Percentiles rank a stretch among this genome's conserved stretches.
Evolutionary conservation across 1,284 basidiomycete genomes (phyloP).

Genomic region (Boletellus dicymbophilus): DNA sequence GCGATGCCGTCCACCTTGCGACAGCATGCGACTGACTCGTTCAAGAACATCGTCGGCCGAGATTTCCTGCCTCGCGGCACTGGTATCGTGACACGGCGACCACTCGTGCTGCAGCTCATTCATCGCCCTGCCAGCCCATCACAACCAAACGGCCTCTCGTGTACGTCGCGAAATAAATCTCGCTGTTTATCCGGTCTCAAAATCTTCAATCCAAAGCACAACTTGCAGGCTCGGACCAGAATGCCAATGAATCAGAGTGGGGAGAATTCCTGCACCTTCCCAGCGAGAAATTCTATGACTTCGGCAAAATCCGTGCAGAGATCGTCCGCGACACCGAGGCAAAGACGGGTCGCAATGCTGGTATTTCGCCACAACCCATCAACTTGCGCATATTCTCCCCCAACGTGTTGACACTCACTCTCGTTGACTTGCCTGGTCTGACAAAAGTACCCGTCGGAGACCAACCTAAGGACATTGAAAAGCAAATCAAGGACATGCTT

Average conservation of each 20-base stretch:
- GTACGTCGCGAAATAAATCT: slow-evolving; percentile 28
- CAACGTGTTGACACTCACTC: slow-evolving; percentile 93
- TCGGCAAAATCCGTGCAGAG: slow-evolving; percentile 95
- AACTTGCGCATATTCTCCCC: slow-evolving; percentile 97
- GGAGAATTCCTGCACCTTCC: slow-evolving; percentile 98
- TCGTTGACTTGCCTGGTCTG: slow-evolving; percentile 96
- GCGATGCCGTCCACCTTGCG: slow-evolving; percentile 18
- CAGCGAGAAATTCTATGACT: slow-evolving; percentile 97
- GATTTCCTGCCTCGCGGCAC: slow-evolving; percentile 97
- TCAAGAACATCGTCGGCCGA: slow-evolving; percentile 93
- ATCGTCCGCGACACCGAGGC: slow-evolving; percentile 97
- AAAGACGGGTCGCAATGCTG: slow-evolving; percentile 97
- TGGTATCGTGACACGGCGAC: slow-evolving; percentile 96
- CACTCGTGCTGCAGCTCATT: slow-evolving; percentile 94
- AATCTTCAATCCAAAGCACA: slow-evolving; percentile 34
- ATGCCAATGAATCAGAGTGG: slow-evolving; percentile 93
- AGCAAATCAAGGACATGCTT: slow-evolving; percentile 97
- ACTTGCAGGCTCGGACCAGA: slow-evolving; percentile 57
- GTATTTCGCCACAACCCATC: slow-evolving; percentile 95
- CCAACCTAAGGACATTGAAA: slow-evolving; percentile 97
- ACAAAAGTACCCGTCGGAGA: slow-evolving; percentile 98
- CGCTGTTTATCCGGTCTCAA: slow-evolving; percentile 7
- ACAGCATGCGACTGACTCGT: neutral
- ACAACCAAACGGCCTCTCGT: slow-evolving; percentile 48
- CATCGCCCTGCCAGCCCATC: slow-evolving; percentile 64